These are phyloP conservation scores for Peronospora destructor DNA, from an alignment of 352 stramenopile species.

Conservation along the genomic window DNA sequence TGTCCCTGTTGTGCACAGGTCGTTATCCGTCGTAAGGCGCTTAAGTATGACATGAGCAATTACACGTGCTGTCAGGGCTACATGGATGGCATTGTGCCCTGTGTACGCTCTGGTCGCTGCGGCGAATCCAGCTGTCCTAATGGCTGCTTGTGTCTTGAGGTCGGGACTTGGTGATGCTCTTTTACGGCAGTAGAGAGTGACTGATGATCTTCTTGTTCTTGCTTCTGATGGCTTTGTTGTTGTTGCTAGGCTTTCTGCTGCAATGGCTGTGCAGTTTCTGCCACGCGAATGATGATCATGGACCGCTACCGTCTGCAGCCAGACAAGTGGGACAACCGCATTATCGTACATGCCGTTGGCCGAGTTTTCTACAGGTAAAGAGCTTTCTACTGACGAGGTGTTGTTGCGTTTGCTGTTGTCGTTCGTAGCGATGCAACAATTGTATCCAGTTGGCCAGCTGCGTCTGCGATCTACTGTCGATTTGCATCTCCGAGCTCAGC, in stretches of 20 bases:
- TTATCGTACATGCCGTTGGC: conserved; percentile 61
- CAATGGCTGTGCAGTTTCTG: conserved; percentile 86
- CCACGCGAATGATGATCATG: conserved; percentile 88
- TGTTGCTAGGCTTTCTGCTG: conserved; percentile 59
- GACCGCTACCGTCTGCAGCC: conserved; percentile 84
- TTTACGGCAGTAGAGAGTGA: background rate
- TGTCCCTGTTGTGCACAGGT: conserved; percentile 88
- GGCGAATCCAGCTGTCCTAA: conserved; percentile 85
- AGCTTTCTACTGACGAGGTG: conserved; percentile 2
- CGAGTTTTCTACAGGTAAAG: background rate
- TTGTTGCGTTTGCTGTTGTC: conserved; percentile 2
- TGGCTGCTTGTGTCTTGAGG: conserved; percentile 88
- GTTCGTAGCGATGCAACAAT: conserved; percentile 84
- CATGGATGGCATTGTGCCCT: conserved; percentile 87
- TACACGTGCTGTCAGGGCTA: conserved; percentile 92
- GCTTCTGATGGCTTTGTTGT: background rate
- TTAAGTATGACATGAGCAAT: conserved; percentile 89
- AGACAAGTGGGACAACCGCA: conserved; percentile 90
- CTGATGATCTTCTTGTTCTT: background rate
- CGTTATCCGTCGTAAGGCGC: conserved; percentile 85
- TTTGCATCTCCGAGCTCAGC: conserved; percentile 57
- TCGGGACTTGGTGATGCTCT: conserved; percentile 9
- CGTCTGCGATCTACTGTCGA: conserved; percentile 70
- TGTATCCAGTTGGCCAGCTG: conserved; percentile 81
- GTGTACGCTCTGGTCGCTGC: conserved; percentile 73